Conservation (phyloP, 2,329 filamentous ascomycete genomes). For the Xylariaceae sp. region DNA sequence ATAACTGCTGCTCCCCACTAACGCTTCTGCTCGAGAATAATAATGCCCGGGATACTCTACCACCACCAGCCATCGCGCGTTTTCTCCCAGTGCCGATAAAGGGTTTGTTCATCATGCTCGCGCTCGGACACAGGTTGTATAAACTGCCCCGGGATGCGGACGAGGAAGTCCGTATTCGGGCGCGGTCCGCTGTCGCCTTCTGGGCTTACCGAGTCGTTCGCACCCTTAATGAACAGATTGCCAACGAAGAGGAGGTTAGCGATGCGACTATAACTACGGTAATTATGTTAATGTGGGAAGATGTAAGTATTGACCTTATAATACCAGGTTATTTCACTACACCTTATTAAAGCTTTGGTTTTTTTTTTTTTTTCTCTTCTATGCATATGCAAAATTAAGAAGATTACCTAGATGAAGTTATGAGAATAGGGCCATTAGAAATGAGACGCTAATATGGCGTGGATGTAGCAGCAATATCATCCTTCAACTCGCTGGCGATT, state of each 20-base stretch:
- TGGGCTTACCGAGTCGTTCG: conserved; percentile 31
- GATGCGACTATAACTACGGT: conserved; percentile 31
- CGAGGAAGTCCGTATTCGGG: conserved; percentile 2
- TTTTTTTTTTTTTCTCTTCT: neutral
- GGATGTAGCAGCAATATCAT: conserved; percentile 14
- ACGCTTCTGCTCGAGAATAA: conserved; percentile 17
- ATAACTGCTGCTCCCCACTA: conserved; percentile 22
- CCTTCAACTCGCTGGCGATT: conserved; percentile 29
- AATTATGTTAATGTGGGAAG: conserved; percentile 28
- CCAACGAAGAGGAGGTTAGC: conserved; percentile 19
- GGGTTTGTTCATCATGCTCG: conserved; percentile 23
- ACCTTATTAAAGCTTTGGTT: neutral
- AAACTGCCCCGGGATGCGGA: conserved; percentile 13
- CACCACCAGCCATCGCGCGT: conserved; percentile 11
- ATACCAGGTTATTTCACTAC: neutral
- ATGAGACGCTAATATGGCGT: neutral
- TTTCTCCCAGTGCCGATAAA: conserved; percentile 17
- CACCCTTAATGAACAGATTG: conserved; percentile 31
- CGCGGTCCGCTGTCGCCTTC: conserved; percentile 21
- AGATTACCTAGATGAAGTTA: no score
- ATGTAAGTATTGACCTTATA: conserved; percentile 26
- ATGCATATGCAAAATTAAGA: neutral
- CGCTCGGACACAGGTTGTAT: conserved; percentile 22
- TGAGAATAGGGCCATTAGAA: neutral
- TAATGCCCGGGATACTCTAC: conserved; percentile 5